These are phyloP conservation scores for Candida piceae DNA, from an alignment of 805 yeast species.

Conservation along the genomic window DNA sequence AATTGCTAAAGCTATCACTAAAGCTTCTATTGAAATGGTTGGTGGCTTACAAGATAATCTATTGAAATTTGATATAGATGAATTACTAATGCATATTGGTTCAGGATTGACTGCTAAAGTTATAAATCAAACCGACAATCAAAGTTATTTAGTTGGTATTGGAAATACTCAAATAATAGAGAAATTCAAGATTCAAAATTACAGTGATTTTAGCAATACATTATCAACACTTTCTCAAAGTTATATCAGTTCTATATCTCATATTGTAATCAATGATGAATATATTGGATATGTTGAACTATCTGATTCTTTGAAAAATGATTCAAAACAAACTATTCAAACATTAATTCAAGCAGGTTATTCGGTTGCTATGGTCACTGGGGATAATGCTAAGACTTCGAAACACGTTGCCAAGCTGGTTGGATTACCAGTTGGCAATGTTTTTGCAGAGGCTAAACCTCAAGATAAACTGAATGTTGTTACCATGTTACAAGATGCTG, in stretches of 20 bases:
- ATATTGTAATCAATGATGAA: slow-evolving; percentile 48
- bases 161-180: slow-evolving; percentile 49
- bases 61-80: slow-evolving; percentile 22
- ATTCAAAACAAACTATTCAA: slow-evolving; percentile 56
- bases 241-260: slow-evolving; percentile 23
- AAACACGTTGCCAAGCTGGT: slow-evolving; percentile 56
- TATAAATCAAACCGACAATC: slow-evolving; percentile 1
- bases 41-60: not conserved
- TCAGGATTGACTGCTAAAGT: slow-evolving; percentile 39
- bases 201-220: slow-evolving; percentile 13
- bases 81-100: slow-evolving; percentile 38
- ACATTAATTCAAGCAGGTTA: slow-evolving; percentile 49
- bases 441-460: slow-evolving; percentile 76
- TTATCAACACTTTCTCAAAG: slow-evolving; percentile 5
- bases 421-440: slow-evolving; percentile 59
- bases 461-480: slow-evolving; percentile 69
- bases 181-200: slow-evolving; percentile 18
- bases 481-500: slow-evolving; percentile 43
- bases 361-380: slow-evolving; percentile 81
- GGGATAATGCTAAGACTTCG: slow-evolving; percentile 70
- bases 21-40: slow-evolving; percentile 19
- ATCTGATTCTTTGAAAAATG: slow-evolving; percentile 61
- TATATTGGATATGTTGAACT: slow-evolving; percentile 65
- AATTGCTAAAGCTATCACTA: slow-evolving; percentile 65
- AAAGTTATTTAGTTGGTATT: slow-evolving; percentile 33